phyloP scores from a whole-genome alignment of 1,139 yeast species.

The Sugiyamaella paludigena region DNA sequence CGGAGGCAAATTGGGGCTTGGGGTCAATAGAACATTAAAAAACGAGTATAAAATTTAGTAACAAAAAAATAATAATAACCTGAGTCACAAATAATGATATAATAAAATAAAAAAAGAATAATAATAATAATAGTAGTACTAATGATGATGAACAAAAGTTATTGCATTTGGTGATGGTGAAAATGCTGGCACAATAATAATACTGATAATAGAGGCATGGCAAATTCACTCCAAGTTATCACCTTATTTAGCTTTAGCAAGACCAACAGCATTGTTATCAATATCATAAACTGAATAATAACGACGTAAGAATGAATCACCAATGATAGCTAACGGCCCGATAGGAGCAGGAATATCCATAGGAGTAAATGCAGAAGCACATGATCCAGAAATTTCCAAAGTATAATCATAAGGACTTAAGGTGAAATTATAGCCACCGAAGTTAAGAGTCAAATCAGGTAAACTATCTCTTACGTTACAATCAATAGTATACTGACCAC shows the following conservation, averaged over 20 bases:
- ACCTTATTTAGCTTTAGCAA: constrained; percentile 63
- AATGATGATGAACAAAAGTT: background rate
- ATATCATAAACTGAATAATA: constrained; percentile 92
- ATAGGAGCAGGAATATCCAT: constrained; percentile 97
- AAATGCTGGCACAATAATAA: background rate
- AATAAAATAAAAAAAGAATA: background rate
- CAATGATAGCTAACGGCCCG: constrained; percentile 93
- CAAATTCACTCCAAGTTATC: background rate
- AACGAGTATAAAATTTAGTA: too few species aligned
- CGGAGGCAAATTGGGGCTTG: background rate
- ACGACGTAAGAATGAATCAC: constrained; percentile 95
- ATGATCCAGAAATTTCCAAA: constrained; percentile 87
- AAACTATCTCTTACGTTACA: constrained; percentile 77
- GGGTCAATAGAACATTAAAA: background rate
- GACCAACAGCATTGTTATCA: constrained; percentile 87
- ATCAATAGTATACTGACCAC: constrained; percentile 92
- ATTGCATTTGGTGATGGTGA: background rate
- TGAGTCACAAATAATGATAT: constrained; percentile 2
- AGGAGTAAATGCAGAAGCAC: constrained; percentile 94
- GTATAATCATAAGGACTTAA: constrained; percentile 86
- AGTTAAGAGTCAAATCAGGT: constrained; percentile 88
- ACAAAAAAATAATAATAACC: too few species aligned
- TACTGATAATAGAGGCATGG: background rate
- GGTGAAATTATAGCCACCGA: constrained; percentile 88
- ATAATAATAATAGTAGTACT: background rate